phyloP scores from a whole-genome alignment of 441 rosid genomes.

The Euphorbia celastroides region DNA sequence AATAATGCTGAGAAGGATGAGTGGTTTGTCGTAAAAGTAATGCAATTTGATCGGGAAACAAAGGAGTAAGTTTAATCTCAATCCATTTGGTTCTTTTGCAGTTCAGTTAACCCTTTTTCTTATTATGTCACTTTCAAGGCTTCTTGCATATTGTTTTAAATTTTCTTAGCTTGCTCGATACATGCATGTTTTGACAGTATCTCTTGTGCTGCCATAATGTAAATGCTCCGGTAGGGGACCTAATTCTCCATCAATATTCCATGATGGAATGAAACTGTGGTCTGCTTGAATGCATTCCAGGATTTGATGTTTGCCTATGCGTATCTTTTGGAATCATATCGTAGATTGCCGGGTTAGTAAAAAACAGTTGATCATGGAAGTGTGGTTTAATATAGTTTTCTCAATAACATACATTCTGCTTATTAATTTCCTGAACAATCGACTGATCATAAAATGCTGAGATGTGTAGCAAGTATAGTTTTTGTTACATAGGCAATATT shows the following conservation, averaged over 20 bases:
- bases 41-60: slow-evolving; percentile 82
- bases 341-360: neutral
- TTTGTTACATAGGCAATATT: neutral
- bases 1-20: slow-evolving; percentile 84
- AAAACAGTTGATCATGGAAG: neutral
- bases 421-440: neutral
- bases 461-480: neutral
- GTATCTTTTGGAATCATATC: neutral
- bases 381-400: neutral
- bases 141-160: slow-evolving; percentile 3
- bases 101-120: neutral
- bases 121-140: neutral
- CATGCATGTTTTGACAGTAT: neutral
- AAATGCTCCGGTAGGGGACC: neutral
- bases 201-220: neutral
- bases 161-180: slow-evolving; percentile 7
- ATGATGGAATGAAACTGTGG: neutral
- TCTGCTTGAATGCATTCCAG: neutral
- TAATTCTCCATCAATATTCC: neutral
- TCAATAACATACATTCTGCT: neutral
- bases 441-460: neutral
- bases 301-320: neutral
- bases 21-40: slow-evolving; percentile 94
- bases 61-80: slow-evolving; percentile 62
- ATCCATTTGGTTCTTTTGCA: slow-evolving; percentile 6